Evolutionary conservation across 2,329 filamentous ascomycete species (phyloP), one percentile per base, ranked within the genome.

Genomic region (Lachnum nothofagi): DNA sequence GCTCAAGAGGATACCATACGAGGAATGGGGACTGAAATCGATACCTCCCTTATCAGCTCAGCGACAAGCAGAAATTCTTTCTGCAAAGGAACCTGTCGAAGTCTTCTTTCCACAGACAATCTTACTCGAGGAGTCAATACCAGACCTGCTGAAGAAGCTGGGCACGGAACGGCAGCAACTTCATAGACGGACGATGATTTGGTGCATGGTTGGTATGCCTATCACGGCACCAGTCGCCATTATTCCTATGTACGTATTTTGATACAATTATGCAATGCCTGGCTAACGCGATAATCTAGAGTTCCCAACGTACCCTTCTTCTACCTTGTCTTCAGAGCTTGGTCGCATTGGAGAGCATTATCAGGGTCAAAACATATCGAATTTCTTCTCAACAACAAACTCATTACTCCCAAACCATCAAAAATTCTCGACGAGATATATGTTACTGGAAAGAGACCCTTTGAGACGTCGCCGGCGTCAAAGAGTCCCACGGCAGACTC

Each of bases 21-120:
- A 97, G 70, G 93, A 98, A 83, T 98, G 93, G 93, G 90, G 88
- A 0, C 76, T 98, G 58, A 97, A 97, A 72, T 95, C 89, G 29
- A 84, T 98, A 44, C 93, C 93, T 38, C 85, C 91, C 19, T 74
- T 95, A 59, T 88, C 83, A 35, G 72, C 80, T 49, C 78, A 80
- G 57, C 77, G 82, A 49, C 77, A 79, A 58, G 73, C 78, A 42
- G 82, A 87, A 44, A 81, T 86, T 59, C 62, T 82, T 19, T 67
- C 80, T 44, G 80, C 78, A 31, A 75, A 77, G 55, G 78, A 82
- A 43, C 82, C 79, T 60, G 80, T 88, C 53, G 80, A 89, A 58
- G 77, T 96, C 24, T 72, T 88, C 44, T 97, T 86, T 64, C 93
- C 93, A 0, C 72, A 77, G 40, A 79, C 78, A 42, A 76, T 90